Base-by-base conservation (phyloP, 805 yeast genomes). In the Tetrapisispora pingtungensis region DNA sequence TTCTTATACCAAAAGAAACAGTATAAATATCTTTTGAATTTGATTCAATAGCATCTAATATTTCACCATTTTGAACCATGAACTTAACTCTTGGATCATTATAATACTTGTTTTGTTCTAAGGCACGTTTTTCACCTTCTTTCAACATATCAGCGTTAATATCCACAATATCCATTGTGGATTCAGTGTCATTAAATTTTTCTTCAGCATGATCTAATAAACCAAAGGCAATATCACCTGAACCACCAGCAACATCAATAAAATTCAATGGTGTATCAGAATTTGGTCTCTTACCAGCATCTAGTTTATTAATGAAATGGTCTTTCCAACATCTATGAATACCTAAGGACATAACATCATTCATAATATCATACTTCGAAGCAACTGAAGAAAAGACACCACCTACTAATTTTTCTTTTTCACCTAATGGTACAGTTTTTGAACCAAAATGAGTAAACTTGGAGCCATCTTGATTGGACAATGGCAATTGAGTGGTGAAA, bases 221-320 rank as follows among this genome's bases (percentile, higher is more conserved):
- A 2, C 98, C 94, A 66, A 87, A 87, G 1, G 98, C 98, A 65
- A 93, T 90, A 60, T 93, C 98, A 39, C 98, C 98, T 10, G 97
- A 87, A 20, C 98, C 98, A 47, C 98, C 98, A 24, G 98, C 98
- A 46, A 93, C 97, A 65, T 93, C 98, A 50, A 93, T 73, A 58
- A 93, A 90, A 46, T 80, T 77, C 55, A 93, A 70, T 3, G 96
- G 96, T 51, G 81, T 76, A 13, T 78, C 75, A 1, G 67, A 60
- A 38, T 90, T 94, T 5, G 95, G 90, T 59, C 97, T 76, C 70
- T 78, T 79, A 30, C 98, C 98, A 36, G 97, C 95, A 60, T 93
- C 96, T 45, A 93, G 70, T 52, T 85, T 78, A 54, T 79, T 74
- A 56, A 93, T 88, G 61, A 93, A 83, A 59, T 89, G 95, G 58